Conservation (phyloP, 768 basidiomycete genomes). For the Glaciozyma martinii region DNA sequence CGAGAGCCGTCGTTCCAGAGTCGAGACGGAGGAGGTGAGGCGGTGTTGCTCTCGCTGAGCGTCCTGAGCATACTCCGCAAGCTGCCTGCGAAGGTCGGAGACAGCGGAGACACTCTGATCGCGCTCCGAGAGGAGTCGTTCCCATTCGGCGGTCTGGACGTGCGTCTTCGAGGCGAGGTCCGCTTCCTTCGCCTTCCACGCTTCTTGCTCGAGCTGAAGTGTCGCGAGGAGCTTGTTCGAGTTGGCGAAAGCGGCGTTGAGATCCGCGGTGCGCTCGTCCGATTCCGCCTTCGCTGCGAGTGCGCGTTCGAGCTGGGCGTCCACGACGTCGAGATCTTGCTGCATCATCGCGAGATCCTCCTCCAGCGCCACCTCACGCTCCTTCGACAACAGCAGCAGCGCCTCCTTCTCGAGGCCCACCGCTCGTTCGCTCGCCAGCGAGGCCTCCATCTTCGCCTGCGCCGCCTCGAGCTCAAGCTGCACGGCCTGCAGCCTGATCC, state of each 20-base stretch:
- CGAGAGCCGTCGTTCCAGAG: not conserved
- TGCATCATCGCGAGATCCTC: constrained; percentile 75
- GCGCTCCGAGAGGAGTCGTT: not conserved
- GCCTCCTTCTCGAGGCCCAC: constrained; percentile 74
- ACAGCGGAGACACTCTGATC: not conserved
- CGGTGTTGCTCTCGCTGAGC: constrained; percentile 19
- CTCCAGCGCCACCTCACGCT: constrained; percentile 71
- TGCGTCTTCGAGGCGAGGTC: constrained; percentile 55
- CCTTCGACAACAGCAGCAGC: constrained; percentile 71
- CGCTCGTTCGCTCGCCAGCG: constrained; percentile 70
- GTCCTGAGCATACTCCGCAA: constrained; percentile 15
- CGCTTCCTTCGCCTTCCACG: constrained; percentile 56
- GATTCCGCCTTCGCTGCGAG: constrained; percentile 20
- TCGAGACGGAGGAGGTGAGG: not conserved
- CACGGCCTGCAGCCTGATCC: constrained; percentile 64
- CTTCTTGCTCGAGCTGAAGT: constrained; percentile 65
- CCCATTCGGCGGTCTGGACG: constrained; percentile 52
- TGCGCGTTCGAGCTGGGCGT: constrained; percentile 60
- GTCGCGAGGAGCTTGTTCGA: constrained; percentile 78
- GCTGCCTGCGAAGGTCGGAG: constrained; percentile 7
- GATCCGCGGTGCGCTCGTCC: constrained; percentile 26
- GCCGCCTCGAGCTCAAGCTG: constrained; percentile 76
- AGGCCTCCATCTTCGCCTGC: constrained; percentile 70
- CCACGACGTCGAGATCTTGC: constrained; percentile 63
- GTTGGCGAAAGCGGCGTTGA: constrained; percentile 62